Conservation (phyloP, 163 green algal species). For the Prototheca stagnorum region DNA sequence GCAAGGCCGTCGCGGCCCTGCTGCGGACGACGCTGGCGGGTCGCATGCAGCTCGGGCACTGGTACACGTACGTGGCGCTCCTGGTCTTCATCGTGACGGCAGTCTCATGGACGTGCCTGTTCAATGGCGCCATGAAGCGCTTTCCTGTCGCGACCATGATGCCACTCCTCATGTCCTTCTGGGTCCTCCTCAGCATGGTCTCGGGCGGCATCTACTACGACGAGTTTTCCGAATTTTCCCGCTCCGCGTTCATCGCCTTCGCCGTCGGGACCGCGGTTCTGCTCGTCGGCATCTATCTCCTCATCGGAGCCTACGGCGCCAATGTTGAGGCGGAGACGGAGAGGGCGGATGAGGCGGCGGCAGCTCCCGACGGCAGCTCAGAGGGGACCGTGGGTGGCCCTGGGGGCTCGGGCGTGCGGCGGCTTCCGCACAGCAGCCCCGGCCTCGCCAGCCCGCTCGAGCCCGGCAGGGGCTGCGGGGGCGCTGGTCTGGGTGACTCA, state of each 20-base stretch:
- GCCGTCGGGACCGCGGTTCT: slow-evolving; percentile 41
- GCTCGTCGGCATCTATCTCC: slow-evolving; percentile 48
- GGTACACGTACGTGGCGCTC: slow-evolving; percentile 62
- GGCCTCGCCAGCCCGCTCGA: no score
- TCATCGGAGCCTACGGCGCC: slow-evolving; percentile 31
- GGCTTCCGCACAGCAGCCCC: no score
- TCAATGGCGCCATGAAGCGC: slow-evolving; percentile 46
- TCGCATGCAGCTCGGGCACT: slow-evolving; percentile 47
- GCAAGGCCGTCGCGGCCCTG: slow-evolving; percentile 66
- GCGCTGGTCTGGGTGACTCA: no score
- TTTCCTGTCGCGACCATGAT: slow-evolving; percentile 69
- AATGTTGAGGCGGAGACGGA: no score
- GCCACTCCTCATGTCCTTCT: slow-evolving; percentile 61
- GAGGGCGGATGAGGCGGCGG: no score
- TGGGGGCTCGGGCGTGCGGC: no score
- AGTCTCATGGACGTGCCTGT: slow-evolving; percentile 56
- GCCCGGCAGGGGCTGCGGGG: no score
- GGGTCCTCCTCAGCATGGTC: slow-evolving; percentile 67
- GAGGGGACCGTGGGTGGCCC: no score
- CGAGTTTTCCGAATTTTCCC: no score
- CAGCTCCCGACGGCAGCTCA: no score
- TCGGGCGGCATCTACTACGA: slow-evolving; percentile 61
- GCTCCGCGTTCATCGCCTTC: no score
- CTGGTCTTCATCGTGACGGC: slow-evolving; percentile 50
- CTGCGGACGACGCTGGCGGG: slow-evolving; percentile 52